phyloP scores from a whole-genome alignment of 768 basidiomycete species.

The Exsudoporus frostii region DNA sequence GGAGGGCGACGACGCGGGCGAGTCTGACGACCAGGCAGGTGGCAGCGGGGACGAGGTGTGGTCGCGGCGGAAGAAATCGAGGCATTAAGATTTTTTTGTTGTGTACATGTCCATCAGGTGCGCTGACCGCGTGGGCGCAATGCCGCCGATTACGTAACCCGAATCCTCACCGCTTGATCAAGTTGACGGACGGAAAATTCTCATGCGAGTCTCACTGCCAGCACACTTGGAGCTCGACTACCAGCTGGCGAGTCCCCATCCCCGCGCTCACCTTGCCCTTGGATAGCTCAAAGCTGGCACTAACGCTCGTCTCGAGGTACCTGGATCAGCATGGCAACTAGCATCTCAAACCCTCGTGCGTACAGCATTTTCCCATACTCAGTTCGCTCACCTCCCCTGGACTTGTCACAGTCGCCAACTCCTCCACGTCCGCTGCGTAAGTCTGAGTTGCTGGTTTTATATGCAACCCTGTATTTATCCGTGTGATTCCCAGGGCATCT shows the following conservation, averaged over 20 bases:
- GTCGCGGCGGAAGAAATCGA: constrained; percentile 13
- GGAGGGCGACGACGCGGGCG: not conserved
- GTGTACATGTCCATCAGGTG: not conserved
- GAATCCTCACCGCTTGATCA: constrained; percentile 5
- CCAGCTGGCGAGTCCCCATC: not conserved
- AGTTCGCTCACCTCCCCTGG: not conserved
- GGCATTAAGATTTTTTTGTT: not conserved
- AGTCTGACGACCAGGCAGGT: not conserved
- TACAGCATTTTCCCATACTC: not conserved
- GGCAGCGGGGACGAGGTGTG: constrained; percentile 1
- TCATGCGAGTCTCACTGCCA: constrained; percentile 9
- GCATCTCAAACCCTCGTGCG: not conserved
- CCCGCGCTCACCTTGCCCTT: not conserved
- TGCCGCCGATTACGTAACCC: constrained; percentile 19
- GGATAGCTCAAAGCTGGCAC: not conserved
- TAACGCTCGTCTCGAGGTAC: not conserved
- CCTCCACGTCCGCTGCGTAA: not conserved
- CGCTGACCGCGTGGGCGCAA: not conserved
- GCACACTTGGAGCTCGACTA: constrained; percentile 2
- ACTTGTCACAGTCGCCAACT: rapidly evolving
- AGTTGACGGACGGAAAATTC: constrained; percentile 16
- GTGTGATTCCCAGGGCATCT: not conserved
- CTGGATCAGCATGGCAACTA: constrained; percentile 6
- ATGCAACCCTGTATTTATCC: not conserved
- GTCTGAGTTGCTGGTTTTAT: not conserved